Conservation (phyloP, 495 filamentous ascomycete genomes). For the Tuber umbilicatum region DNA sequence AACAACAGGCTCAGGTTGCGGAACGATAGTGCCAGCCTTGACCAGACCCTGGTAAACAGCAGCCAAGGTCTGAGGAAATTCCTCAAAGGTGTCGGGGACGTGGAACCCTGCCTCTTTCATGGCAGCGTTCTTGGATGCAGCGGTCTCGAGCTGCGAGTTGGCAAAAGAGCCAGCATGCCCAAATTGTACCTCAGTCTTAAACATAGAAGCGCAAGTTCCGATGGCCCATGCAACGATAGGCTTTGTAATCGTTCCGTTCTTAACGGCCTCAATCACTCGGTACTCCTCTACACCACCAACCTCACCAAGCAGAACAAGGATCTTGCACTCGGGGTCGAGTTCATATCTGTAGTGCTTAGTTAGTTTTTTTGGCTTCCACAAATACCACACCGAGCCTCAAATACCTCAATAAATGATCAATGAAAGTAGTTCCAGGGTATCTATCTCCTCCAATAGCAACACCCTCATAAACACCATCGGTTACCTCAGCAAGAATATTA, state of each 20-base stretch:
- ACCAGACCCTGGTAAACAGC: conserved; percentile 79
- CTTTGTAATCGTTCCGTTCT: conserved; percentile 89
- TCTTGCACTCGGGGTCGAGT: conserved; percentile 93
- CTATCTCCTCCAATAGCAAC: conserved; percentile 98
- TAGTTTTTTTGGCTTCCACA: conserved; percentile 4
- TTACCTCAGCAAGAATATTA: conserved; percentile 94
- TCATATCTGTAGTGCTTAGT: conserved; percentile 55
- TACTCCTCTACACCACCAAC: conserved; percentile 99
- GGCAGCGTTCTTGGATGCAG: conserved; percentile 86
- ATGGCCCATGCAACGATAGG: conserved; percentile 99
- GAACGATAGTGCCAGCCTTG: conserved; percentile 72
- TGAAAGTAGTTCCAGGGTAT: conserved; percentile 98
- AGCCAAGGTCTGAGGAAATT: conserved; percentile 69
- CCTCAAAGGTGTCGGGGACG: conserved; percentile 96
- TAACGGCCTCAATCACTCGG: conserved; percentile 96
- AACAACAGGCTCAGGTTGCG: conserved; percentile 77
- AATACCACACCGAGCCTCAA: neutral
- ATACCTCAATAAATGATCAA: conserved; percentile 83
- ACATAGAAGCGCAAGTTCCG: conserved; percentile 97
- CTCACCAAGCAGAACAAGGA: conserved; percentile 90
- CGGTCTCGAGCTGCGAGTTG: conserved; percentile 98
- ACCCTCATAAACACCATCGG: conserved; percentile 97
- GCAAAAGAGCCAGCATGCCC: conserved; percentile 97
- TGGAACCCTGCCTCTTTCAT: conserved; percentile 92
- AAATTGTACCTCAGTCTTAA: conserved; percentile 99